Base-by-base conservation (phyloP, 1,284 basidiomycete genomes). In the Porodaedalea pini region DNA sequence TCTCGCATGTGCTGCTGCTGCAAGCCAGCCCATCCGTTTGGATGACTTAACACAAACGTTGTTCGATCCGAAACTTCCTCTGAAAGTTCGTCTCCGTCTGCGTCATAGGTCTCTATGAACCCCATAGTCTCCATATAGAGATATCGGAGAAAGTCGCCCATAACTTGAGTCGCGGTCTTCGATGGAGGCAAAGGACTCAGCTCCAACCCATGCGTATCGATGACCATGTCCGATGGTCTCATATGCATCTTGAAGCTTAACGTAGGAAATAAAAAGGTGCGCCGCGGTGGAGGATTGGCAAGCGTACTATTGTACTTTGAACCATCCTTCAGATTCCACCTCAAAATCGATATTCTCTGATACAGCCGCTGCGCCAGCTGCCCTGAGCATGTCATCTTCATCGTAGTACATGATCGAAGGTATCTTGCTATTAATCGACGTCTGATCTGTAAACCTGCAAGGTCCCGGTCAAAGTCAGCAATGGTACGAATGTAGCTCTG, bases 1-100 rank as follows among this genome's bases (percentile, higher is more conserved):
- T 83, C 74, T 54, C 87, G 78, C 83, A 90, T 87, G 69, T 81
- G 83, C 32, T 82, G 81, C 67, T 90, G 88, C 64, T 89, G 88
- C 1, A 83, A 82, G 15, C 87, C 87, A 65, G 88, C 85, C 88
- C 88, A 90, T 6, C 88, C 88, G 63, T 90, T 90, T 15, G 88
- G 88, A 67, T 90, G 88, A 44, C 81, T 84, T 43, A 90, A 70
- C 3, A 90, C 85, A 62, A 89, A 82, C 64, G 88, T 82, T 44
- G 86, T 76, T 63, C 81, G 76, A 40, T 77, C 66, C 65, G 87
- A 83, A 25, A 88, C 79, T 2, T 79, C 74, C 25, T 76, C 76
- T 85, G 86, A 88, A 1, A 89, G 69, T n/a, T 76, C 71, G 21
- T 71, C 71, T 0, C 86, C 86, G 62, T 85, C 83, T 11, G 83